phyloP scores from a whole-genome alignment of 768 basidiomycete genomes.

The Sporobolomyces roseus region DNA sequence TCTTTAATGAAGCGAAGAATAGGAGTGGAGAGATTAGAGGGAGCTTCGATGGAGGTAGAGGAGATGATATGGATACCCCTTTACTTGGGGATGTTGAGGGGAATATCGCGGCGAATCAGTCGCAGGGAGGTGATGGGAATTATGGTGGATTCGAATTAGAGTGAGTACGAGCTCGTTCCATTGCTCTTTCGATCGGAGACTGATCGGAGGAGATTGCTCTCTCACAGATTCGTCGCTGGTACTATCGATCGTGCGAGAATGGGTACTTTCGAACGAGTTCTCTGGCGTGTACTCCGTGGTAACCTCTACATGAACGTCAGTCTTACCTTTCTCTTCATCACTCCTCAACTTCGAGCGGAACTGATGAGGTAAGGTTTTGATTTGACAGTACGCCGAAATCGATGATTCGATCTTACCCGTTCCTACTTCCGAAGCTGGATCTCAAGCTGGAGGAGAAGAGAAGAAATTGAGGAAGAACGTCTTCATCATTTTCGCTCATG shows the following conservation, averaged over 20 bases:
- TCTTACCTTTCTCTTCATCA: conserved; percentile 9
- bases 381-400: conserved; percentile 70
- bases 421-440: conserved; percentile 56
- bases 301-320: conserved; percentile 92
- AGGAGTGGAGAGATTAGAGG: conserved; percentile 68
- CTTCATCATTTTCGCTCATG: conserved; percentile 97
- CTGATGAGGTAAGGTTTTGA: background rate
- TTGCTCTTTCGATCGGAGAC: too few relatives aligned
- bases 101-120: conserved; percentile 52
- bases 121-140: conserved; percentile 41
- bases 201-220: too few relatives aligned
- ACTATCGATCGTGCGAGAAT: conserved; percentile 90
- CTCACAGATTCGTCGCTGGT: conserved; percentile 90
- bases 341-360: background rate
- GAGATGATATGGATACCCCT: conserved; percentile 67
- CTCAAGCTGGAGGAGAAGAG: conserved; percentile 48
- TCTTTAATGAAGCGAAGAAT: conserved; percentile 63
- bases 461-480: conserved; percentile 86
- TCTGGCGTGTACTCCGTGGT: conserved; percentile 96
- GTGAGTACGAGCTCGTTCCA: conserved; percentile 51
- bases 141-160: conserved; percentile 71
- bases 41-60: conserved; percentile 75
- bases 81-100: conserved; percentile 80
- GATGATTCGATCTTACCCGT: conserved; percentile 87
- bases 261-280: conserved; percentile 89